Evolutionary conservation across 2,329 filamentous ascomycete species (phyloP), one percentile per base, ranked within the genome.

Genomic region (Paradendryphiella salina): DNA sequence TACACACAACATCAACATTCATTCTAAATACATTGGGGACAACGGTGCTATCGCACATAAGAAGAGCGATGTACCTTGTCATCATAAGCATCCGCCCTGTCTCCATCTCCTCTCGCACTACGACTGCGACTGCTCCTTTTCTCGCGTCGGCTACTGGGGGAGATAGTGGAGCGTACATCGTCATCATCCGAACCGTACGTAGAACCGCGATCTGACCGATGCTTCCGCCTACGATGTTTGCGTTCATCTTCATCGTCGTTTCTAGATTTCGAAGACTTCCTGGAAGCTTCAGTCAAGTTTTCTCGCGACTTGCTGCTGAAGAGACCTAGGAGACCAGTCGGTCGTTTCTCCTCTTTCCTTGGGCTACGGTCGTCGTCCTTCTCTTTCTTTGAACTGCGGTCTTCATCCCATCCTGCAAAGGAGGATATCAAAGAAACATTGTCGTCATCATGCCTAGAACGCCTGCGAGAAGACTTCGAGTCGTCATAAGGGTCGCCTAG

Each of bases 301-400:
- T 77, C 75, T 33, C 66, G 70, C 2, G 76, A 76, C 63, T 76
- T 79, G 57, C 75, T 73, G 46, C 75, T 73, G 44, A 79, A 79
- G 7, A 79, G 57, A 4, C 77, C 75, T 41, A 79, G 74, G 6
- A 80, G 46, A 10, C 77, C 75, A 39, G 73, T 73, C 40, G 76
- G 76, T 56, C 76, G 74, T 53, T 77, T 77, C 42, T 76, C 75
- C 54, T 33, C 31, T 15, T 33, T 23, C 21, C 21, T 23, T 7
- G 21, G 8, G 21, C 21, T 23, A 7, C 21, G 21, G 21, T 23
- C 21, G 8, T 23, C 21, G 8, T 76, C 75, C 53, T 76, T 71
- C 21, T 66, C 62, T 37, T 62, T 67, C 39, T 54, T 67, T 4
- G 66, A 54, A 23, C 58, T 63, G 17, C 73, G 67, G 10, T 76